These are phyloP conservation scores for Monascus purpureus DNA, from an alignment of 495 filamentous ascomycete species.

Conservation along the genomic window DNA sequence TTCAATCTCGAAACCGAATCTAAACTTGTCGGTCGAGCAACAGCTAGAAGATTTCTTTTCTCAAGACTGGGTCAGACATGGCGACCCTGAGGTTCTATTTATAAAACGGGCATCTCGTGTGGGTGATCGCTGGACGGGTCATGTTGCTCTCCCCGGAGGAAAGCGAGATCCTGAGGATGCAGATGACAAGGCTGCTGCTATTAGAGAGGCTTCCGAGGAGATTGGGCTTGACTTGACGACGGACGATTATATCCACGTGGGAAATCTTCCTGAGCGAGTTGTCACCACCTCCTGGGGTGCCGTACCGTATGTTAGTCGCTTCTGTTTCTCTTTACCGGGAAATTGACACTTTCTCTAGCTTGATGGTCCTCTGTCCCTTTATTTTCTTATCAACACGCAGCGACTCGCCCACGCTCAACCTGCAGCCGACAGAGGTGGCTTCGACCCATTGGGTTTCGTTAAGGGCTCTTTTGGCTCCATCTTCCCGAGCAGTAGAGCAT, in stretches of 20 bases:
- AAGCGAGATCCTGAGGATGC: slow-evolving; percentile 55
- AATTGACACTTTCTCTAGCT: slow-evolving; percentile 21
- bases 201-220: slow-evolving; percentile 59
- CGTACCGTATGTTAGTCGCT: slow-evolving; percentile 39
- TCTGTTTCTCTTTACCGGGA: not conserved
- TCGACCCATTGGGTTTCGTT: slow-evolving; percentile 69
- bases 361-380: slow-evolving; percentile 71
- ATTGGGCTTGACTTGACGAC: slow-evolving; percentile 51
- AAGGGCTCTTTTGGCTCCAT: slow-evolving; percentile 46
- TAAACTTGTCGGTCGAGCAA: slow-evolving; percentile 19
- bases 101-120: slow-evolving; percentile 61
- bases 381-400: slow-evolving; percentile 50
- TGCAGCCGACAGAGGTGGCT: slow-evolving; percentile 62
- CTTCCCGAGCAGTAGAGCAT: slow-evolving; percentile 45
- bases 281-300: slow-evolving; percentile 63
- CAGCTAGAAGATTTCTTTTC: slow-evolving; percentile 48
- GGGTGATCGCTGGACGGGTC: slow-evolving; percentile 64
- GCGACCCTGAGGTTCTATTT: slow-evolving; percentile 63
- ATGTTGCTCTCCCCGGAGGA: slow-evolving; percentile 64
- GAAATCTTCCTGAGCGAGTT: slow-evolving; percentile 58
- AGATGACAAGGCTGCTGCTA: slow-evolving; percentile 48
- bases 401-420: slow-evolving; percentile 40
- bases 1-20: slow-evolving; percentile 12
- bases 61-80: slow-evolving; percentile 56
- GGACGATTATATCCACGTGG: slow-evolving; percentile 41